These are phyloP conservation scores for Chlamydomonas applanata DNA, from an alignment of 139 green algal genomes.

Conservation along the genomic window DNA sequence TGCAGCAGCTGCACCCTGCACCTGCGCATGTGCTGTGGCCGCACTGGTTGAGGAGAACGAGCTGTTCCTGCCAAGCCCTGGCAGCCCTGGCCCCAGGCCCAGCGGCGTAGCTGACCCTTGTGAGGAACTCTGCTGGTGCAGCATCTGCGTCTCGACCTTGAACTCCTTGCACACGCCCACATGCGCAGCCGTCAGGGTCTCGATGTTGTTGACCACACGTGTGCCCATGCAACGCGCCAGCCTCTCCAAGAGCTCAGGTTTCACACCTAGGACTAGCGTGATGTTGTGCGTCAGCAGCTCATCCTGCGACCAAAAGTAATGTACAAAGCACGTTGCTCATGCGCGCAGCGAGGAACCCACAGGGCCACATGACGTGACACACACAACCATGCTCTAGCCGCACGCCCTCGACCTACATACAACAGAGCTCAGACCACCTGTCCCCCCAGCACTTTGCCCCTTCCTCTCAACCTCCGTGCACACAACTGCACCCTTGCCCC, in stretches of 20 bases:
- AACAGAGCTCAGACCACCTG: too few species aligned
- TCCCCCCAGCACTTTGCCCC: too few species aligned
- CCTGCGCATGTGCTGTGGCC: neutral
- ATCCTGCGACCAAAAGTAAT: conserved; percentile 41
- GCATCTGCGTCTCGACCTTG: conserved; percentile 48
- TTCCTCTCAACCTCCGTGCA: too few species aligned
- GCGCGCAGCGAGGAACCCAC: too few species aligned
- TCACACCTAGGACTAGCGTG: conserved; percentile 69
- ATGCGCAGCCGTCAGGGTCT: neutral
- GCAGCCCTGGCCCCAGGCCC: too few species aligned
- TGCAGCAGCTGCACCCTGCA: conserved; percentile 3
- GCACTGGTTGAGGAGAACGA: conserved; percentile 3
- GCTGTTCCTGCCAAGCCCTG: too few species aligned
- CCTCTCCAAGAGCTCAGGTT: conserved; percentile 66
- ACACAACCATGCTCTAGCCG: too few species aligned
- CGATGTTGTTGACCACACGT: conserved; percentile 29
- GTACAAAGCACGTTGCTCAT: too few species aligned
- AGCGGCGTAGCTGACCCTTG: too few species aligned
- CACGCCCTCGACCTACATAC: too few species aligned
- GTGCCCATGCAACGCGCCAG: conserved; percentile 62
- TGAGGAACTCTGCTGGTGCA: neutral
- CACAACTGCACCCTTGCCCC: too few species aligned
- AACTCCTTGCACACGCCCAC: conserved; percentile 62
- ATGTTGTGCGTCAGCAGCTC: conserved; percentile 54
- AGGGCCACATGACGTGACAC: too few species aligned